Evolutionary conservation across 768 basidiomycete species (phyloP).

Genomic region (Russula virescens): DNA sequence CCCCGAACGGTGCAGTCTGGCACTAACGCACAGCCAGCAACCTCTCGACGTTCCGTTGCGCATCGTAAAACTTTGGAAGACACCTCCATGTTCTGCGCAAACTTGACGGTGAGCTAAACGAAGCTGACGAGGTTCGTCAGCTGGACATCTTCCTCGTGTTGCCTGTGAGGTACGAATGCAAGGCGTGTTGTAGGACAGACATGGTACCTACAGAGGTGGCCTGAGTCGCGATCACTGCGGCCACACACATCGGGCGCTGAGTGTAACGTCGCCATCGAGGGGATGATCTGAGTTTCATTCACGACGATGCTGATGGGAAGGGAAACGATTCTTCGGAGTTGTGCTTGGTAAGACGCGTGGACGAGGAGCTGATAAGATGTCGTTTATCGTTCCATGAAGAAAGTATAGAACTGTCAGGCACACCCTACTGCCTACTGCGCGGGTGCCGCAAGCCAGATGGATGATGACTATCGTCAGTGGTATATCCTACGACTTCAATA

Average conservation of each 20-base stretch:
- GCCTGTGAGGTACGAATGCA: not conserved
- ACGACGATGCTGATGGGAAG: not conserved
- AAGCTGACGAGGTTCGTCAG: not conserved
- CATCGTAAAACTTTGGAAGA: not conserved
- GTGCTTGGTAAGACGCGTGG: not conserved
- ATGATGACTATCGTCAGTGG: not conserved
- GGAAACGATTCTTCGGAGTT: not conserved
- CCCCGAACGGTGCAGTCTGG: too few species aligned
- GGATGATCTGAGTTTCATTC: not conserved
- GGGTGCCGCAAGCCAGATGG: not conserved
- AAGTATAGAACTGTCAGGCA: not conserved
- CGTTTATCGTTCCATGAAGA: not conserved
- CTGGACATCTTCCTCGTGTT: not conserved
- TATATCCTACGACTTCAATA: not conserved
- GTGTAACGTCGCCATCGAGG: not conserved
- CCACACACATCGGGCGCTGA: conserved; percentile 2
- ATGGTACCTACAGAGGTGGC: not conserved
- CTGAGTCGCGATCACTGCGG: not conserved
- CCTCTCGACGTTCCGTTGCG: not conserved
- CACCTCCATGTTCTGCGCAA: not conserved
- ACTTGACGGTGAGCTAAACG: conserved; percentile 1
- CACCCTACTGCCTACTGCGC: not conserved
- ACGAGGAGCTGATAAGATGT: not conserved
- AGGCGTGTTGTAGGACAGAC: not conserved
- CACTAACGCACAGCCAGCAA: not conserved